These are phyloP conservation scores for Wickerhamomyces sydowiorum DNA, from an alignment of 805 yeast genomes.

Conservation along the genomic window DNA sequence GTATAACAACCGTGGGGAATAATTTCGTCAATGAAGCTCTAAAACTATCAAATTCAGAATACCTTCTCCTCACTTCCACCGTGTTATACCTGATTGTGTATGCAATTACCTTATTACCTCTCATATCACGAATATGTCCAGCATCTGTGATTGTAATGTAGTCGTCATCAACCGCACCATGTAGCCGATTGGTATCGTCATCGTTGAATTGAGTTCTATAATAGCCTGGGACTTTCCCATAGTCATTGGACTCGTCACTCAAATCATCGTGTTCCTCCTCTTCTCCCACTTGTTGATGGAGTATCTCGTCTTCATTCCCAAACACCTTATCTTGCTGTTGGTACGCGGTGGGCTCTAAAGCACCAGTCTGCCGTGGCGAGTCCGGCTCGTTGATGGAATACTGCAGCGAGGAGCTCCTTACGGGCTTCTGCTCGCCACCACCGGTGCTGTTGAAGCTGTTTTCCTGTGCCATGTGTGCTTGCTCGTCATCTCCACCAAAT, in stretches of 20 bases:
- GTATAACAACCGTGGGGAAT: constrained; percentile 78
- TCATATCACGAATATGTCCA: constrained; percentile 62
- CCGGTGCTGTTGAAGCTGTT: background rate
- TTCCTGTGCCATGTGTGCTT: no score
- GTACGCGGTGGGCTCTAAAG: no score
- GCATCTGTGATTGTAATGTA: constrained; percentile 56
- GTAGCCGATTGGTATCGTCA: background rate
- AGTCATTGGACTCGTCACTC: background rate
- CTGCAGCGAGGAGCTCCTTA: background rate
- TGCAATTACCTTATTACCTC: constrained; percentile 58
- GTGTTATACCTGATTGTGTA: constrained; percentile 62
- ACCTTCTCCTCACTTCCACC: constrained; percentile 65
- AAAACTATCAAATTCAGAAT: constrained; percentile 86
- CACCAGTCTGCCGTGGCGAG: background rate
- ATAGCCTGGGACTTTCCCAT: background rate
- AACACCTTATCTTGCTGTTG: no score
- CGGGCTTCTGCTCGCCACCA: background rate
- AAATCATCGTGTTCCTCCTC: background rate
- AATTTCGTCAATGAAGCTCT: constrained; percentile 62
- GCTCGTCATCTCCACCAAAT: constrained; percentile 1
- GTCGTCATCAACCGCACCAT: background rate
- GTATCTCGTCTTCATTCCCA: no score
- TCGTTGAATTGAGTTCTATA: background rate
- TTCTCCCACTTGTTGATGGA: no score
- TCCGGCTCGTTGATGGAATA: background rate